These are phyloP conservation scores for Ambrosiella cleistominuta DNA, from an alignment of 2,329 filamentous ascomycete species.

Conservation along the genomic window DNA sequence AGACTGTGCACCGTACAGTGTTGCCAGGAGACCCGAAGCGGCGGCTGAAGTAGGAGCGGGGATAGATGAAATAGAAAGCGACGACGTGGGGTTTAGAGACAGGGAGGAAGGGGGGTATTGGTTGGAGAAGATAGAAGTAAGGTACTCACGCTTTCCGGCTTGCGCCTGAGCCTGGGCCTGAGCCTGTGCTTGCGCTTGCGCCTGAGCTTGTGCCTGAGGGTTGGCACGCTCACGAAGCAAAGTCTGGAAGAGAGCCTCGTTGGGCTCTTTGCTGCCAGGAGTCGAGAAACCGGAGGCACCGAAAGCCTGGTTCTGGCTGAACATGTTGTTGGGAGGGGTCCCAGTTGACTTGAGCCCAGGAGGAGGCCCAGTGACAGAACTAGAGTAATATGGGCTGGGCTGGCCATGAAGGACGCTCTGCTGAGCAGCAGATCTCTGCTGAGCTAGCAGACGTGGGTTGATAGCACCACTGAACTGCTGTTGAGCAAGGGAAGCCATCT, in stretches of 20 bases:
- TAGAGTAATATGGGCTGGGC: constrained; percentile 59
- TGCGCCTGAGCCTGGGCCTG: constrained; percentile 28
- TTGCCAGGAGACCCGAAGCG: constrained; percentile 78
- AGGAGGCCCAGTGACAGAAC: constrained; percentile 78
- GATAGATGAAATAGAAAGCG: constrained; percentile 70
- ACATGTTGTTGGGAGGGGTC: constrained; percentile 86
- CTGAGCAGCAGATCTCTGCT: constrained; percentile 63
- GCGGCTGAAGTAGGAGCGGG: constrained; percentile 67
- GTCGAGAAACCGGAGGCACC: constrained; percentile 51
- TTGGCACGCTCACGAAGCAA: constrained; percentile 53
- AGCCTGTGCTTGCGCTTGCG: constrained; percentile 51
- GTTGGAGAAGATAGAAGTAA: constrained; percentile 81
- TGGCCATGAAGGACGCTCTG: constrained; percentile 38
- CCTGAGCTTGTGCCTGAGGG: constrained; percentile 42
- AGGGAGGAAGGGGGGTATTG: constrained; percentile 64
- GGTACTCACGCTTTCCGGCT: constrained; percentile 87
- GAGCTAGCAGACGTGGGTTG: constrained; percentile 65
- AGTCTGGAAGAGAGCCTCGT: constrained; percentile 58
- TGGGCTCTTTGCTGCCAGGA: constrained; percentile 55
- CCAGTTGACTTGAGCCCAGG: constrained; percentile 90
- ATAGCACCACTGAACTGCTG: constrained; percentile 44
- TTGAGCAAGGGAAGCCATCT: constrained; percentile 30
- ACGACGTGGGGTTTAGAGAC: constrained; percentile 87
- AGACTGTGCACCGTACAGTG: constrained; percentile 69
- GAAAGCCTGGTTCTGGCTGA: constrained; percentile 75